Conservation (phyloP, 495 filamentous ascomycete genomes). For the Talaromyces stipitatus region DNA sequence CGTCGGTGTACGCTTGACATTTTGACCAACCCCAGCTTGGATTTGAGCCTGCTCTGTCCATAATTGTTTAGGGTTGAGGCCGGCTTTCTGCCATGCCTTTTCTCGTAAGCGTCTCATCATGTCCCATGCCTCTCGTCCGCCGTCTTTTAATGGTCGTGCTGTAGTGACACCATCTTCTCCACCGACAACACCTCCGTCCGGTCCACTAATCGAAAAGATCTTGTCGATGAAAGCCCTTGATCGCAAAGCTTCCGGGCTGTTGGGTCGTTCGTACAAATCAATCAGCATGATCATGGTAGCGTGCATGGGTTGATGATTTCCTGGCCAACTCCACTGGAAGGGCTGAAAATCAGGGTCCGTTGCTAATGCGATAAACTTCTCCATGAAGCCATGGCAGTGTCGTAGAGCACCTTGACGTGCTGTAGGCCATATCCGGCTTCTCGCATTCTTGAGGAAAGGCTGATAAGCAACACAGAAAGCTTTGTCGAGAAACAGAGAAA, state of each 20-base stretch:
- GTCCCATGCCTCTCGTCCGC: constrained; percentile 47
- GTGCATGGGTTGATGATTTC: constrained; percentile 50
- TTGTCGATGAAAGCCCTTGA: constrained; percentile 44
- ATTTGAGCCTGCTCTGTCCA: constrained; percentile 43
- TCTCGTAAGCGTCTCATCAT: constrained; percentile 46
- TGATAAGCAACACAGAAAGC: constrained; percentile 50
- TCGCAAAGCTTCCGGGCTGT: constrained; percentile 37
- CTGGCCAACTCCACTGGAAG: constrained; percentile 53
- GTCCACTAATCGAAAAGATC: constrained; percentile 44
- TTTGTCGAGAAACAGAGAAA: constrained; percentile 40
- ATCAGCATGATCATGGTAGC: constrained; percentile 52
- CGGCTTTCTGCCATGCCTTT: constrained; percentile 44
- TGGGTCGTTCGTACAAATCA: constrained; percentile 45
- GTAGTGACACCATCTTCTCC: constrained; percentile 42
- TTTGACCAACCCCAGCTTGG: constrained; percentile 24
- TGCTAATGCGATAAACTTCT: constrained; percentile 45
- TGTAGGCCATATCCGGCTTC: constrained; percentile 45
- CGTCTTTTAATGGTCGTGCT: constrained; percentile 41
- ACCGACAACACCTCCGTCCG: constrained; percentile 43
- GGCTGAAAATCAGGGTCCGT: constrained; percentile 46
- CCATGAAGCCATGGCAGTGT: constrained; percentile 48
- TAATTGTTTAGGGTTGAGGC: constrained; percentile 35
- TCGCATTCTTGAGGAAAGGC: constrained; percentile 49
- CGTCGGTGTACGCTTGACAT: constrained; percentile 5
- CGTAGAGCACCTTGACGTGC: constrained; percentile 47